Conservation (phyloP, 768 basidiomycete genomes). For the Nevesoporus exiguus region DNA sequence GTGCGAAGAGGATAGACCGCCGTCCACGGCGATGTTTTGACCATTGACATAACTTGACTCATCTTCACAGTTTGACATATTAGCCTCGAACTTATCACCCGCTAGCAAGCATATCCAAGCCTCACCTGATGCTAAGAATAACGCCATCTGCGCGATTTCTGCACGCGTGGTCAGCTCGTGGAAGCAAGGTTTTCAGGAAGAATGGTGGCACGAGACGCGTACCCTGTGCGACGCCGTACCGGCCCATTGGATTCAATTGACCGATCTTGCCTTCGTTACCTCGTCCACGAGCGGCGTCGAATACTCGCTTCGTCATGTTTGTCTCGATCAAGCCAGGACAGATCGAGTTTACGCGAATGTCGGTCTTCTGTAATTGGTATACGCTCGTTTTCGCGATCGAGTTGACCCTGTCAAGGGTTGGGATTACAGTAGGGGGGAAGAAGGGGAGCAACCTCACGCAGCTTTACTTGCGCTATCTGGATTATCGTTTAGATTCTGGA, state of each 20-base stretch:
- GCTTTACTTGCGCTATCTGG: conserved; percentile 91
- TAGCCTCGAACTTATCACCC: conserved; percentile 3
- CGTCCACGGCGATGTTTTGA: conserved; percentile 82
- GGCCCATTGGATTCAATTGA: conserved; percentile 72
- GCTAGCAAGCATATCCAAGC: conserved; percentile 1
- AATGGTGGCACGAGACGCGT: conserved; percentile 9
- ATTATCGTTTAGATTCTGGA: conserved; percentile 15
- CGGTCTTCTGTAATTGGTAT: conserved; percentile 75
- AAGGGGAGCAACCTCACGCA: conserved; percentile 52
- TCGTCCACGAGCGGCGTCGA: conserved; percentile 70
- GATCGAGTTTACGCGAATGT: conserved; percentile 85
- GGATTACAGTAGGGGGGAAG: neutral
- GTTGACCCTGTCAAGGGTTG: conserved; percentile 60
- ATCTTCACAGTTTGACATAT: conserved; percentile 42
- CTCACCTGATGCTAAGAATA: conserved; percentile 87
- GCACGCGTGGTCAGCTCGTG: conserved; percentile 13
- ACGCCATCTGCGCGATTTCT: conserved; percentile 85
- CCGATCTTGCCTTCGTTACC: conserved; percentile 79
- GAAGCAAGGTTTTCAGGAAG: conserved; percentile 14
- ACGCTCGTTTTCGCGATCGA: conserved; percentile 81
- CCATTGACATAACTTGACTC: conserved; percentile 93
- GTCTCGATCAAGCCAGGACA: conserved; percentile 95
- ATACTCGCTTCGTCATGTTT: conserved; percentile 79
- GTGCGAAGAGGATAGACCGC: conserved; percentile 75
- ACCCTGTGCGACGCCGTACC: conserved; percentile 84